These are phyloP conservation scores for Peniophora sp. DNA, from an alignment of 1,284 basidiomycete genomes.

Conservation along the genomic window DNA sequence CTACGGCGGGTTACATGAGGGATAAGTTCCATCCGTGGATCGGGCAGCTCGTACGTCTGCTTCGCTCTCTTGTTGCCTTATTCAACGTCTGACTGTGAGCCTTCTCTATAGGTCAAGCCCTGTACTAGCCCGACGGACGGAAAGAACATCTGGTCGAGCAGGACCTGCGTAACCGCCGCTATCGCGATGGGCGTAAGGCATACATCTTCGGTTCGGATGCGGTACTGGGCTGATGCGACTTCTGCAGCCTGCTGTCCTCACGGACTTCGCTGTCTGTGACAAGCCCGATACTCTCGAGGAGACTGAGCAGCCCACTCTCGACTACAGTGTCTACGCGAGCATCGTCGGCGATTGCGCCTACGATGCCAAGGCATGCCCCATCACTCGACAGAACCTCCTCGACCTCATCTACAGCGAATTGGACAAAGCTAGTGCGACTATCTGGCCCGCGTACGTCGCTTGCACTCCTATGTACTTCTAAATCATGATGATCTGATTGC, in stretches of 20 bases:
- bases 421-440: conserved; percentile 7
- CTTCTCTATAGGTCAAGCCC: no score
- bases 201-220: no score
- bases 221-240: neutral
- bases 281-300: neutral
- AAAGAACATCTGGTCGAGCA: neutral
- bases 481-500: neutral
- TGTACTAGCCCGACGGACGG: neutral
- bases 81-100: no score
- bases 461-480: no score
- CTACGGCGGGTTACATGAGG: no score
- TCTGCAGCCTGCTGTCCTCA: neutral
- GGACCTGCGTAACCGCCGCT: neutral
- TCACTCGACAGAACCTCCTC: conserved; percentile 17
- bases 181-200: neutral
- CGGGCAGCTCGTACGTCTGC: no score
- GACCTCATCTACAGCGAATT: conserved; percentile 15
- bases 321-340: conserved; percentile 1
- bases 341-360: conserved; percentile 15
- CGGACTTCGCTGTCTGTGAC: neutral
- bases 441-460: neutral
- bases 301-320: neutral
- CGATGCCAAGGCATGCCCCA: conserved; percentile 12
- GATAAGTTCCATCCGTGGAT: no score
- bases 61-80: no score